Percentiles rank a stretch among this genome's conserved stretches.
phyloP scores from a whole-genome alignment of 345 rosid species.

The Noccaea bulbosa region DNA sequence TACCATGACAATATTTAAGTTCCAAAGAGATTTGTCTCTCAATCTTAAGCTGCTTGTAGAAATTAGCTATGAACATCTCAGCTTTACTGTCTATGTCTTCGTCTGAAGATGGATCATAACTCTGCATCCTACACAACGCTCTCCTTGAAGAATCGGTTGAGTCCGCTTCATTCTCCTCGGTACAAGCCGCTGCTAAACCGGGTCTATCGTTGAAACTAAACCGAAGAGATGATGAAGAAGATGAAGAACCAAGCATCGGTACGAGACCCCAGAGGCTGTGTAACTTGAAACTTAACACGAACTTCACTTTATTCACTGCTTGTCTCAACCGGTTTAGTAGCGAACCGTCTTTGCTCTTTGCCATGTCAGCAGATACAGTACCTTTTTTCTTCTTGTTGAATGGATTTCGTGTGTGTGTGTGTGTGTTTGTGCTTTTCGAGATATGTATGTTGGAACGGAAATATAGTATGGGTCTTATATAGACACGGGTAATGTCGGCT shows the following conservation, averaged over 20 bases:
- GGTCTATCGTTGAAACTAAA: conserved; percentile 69
- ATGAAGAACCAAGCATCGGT: conserved; percentile 49
- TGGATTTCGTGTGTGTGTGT: neutral
- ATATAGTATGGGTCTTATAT: conserved; percentile 37
- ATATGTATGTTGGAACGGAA: conserved; percentile 4
- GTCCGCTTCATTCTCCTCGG: conserved; percentile 26
- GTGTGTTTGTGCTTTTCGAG: conserved; percentile 6
- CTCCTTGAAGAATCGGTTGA: conserved; percentile 38
- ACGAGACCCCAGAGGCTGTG: conserved; percentile 57
- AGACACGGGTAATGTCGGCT: conserved; percentile 36
- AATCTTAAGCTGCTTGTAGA: conserved; percentile 72
- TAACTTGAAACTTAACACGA: conserved; percentile 55
- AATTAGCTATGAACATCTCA: conserved; percentile 76
- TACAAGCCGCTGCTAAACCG: conserved; percentile 53
- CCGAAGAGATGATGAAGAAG: conserved; percentile 40
- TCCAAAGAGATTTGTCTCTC: conserved; percentile 86
- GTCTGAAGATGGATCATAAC: conserved; percentile 55
- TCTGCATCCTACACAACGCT: conserved; percentile 52
- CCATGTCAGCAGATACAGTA: conserved; percentile 28
- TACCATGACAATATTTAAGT: conserved; percentile 52
- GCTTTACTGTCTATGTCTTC: conserved; percentile 75
- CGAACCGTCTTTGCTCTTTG: conserved; percentile 42
- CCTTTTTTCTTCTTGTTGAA: conserved; percentile 1
- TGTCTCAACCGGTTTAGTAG: conserved; percentile 61
- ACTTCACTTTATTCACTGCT: conserved; percentile 71